These are phyloP conservation scores for Rhexocercosporidium sp. DNA, from an alignment of 2,329 filamentous ascomycete genomes.

Conservation along the genomic window DNA sequence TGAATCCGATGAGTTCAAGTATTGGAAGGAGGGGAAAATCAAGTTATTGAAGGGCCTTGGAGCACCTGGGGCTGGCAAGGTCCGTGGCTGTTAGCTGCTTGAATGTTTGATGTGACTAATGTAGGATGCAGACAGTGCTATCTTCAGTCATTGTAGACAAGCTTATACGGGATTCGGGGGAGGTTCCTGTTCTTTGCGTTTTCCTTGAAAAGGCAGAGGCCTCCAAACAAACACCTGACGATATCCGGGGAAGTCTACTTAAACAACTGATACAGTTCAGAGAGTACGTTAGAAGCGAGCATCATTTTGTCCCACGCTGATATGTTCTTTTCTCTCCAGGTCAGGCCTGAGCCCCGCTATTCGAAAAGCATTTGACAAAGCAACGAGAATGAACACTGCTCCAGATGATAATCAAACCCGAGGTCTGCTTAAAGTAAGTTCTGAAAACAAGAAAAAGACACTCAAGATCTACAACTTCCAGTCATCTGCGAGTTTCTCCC, in stretches of 20 bases:
- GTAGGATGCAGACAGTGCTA: constrained; percentile 22
- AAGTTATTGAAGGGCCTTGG: constrained; percentile 24
- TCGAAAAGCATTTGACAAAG: constrained; percentile 20
- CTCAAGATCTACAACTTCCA: too few relatives aligned
- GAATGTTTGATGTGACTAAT: not conserved
- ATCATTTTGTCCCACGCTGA: not conserved
- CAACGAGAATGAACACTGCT: not conserved
- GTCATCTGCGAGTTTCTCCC: too few relatives aligned
- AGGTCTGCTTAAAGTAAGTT: constrained; percentile 9
- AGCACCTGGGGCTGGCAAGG: constrained; percentile 27
- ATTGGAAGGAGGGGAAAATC: constrained; percentile 28
- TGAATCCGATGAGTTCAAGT: constrained; percentile 19
- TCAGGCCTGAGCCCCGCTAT: constrained; percentile 10
- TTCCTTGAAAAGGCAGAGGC: constrained; percentile 26
- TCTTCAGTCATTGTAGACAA: constrained; percentile 24
- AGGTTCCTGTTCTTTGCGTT: constrained; percentile 21
- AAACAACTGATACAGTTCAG: constrained; percentile 42
- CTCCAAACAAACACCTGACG: constrained; percentile 14
- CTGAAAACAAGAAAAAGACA: not conserved
- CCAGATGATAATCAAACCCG: not conserved
- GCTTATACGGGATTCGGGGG: constrained; percentile 1
- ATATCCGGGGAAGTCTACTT: constrained; percentile 40
- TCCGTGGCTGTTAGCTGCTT: not conserved
- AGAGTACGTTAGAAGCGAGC: not conserved
- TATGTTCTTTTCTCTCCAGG: not conserved